Evolutionary conservation across 176 grass and related monocot genomes (phyloP).

Genomic region (Oryza coarctata): DNA sequence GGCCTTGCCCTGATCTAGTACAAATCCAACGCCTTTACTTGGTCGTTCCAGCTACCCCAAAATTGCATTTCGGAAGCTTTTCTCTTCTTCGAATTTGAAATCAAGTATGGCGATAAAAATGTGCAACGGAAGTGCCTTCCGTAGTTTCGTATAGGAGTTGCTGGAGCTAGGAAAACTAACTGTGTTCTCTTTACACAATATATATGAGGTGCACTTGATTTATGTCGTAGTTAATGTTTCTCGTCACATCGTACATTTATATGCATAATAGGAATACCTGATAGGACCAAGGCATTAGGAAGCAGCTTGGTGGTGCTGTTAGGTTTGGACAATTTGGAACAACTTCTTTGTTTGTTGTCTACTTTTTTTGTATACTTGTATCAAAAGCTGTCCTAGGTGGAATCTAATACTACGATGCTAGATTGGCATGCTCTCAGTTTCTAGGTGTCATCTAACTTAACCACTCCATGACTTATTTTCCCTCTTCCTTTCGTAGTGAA

Average conservation of each 20-base stretch:
- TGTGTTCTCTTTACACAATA: not conserved
- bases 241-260: slow-evolving; percentile 30
- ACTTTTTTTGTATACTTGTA: slow-evolving; percentile 2
- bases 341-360: slow-evolving; percentile 15
- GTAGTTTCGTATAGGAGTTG: not conserved
- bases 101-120: slow-evolving; percentile 3
- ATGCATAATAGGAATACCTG: slow-evolving; percentile 11
- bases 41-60: not conserved
- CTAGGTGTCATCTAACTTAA: slow-evolving; percentile 26
- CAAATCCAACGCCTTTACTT: slow-evolving; percentile 1
- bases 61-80: not conserved
- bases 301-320: slow-evolving; percentile 1
- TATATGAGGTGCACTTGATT: slow-evolving; percentile 8
- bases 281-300: not conserved
- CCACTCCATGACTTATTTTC: not conserved
- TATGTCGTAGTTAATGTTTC: slow-evolving; percentile 20
- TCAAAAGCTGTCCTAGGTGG: not conserved
- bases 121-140: not conserved
- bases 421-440: slow-evolving; percentile 25
- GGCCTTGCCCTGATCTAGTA: slow-evolving; percentile 27
- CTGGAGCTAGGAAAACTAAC: slow-evolving; percentile 18
- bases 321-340: slow-evolving; percentile 22
- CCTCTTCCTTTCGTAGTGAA: not conserved
- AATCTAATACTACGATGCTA: slow-evolving; percentile 6
- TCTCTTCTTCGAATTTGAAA: slow-evolving; percentile 22